A percentile compares a stretch with the other conserved stretches of the same genome.
Conservation (phyloP, 495 filamentous ascomycete genomes). For the Xylaria castorea region DNA sequence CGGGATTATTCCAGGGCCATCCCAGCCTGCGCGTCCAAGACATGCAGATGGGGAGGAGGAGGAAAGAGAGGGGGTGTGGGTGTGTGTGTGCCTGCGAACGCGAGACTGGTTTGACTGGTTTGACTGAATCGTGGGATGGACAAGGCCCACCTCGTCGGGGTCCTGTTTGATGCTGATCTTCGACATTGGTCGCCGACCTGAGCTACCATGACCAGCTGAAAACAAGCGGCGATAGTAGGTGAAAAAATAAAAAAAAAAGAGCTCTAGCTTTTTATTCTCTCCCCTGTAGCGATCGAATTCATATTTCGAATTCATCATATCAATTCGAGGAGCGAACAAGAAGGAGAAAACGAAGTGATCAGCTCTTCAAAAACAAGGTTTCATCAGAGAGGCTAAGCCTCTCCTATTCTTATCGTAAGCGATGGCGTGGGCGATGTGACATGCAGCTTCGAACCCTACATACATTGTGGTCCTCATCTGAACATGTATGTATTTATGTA, state of each 20-base stretch:
- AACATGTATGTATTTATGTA: background rate
- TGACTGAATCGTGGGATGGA: background rate
- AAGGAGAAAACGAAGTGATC: background rate
- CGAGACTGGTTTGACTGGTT: slow-evolving; percentile 10
- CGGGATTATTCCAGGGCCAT: slow-evolving; percentile 17
- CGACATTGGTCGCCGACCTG: slow-evolving; percentile 43
- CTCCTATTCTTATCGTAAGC: slow-evolving; percentile 16
- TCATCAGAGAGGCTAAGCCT: slow-evolving; percentile 21
- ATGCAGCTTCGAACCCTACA: slow-evolving; percentile 7
- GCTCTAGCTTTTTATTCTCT: background rate
- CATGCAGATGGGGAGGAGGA: slow-evolving; percentile 10
- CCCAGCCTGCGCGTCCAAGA: slow-evolving; percentile 21
- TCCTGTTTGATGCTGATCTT: slow-evolving; percentile 39
- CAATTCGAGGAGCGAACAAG: background rate
- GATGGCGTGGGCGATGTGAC: background rate
- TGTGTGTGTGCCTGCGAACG: slow-evolving; percentile 4
- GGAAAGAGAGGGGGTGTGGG: background rate
- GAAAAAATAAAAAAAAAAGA: background rate
- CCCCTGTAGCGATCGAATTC: background rate
- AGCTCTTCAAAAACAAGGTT: slow-evolving; percentile 18
- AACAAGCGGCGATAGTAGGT: background rate
- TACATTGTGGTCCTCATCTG: slow-evolving; percentile 12
- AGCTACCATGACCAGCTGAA: slow-evolving; percentile 37
- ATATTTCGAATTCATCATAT: background rate
- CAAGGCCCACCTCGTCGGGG: slow-evolving; percentile 20